Conservation (phyloP, 2,329 filamentous ascomycete species). For the Alternaria atra region DNA sequence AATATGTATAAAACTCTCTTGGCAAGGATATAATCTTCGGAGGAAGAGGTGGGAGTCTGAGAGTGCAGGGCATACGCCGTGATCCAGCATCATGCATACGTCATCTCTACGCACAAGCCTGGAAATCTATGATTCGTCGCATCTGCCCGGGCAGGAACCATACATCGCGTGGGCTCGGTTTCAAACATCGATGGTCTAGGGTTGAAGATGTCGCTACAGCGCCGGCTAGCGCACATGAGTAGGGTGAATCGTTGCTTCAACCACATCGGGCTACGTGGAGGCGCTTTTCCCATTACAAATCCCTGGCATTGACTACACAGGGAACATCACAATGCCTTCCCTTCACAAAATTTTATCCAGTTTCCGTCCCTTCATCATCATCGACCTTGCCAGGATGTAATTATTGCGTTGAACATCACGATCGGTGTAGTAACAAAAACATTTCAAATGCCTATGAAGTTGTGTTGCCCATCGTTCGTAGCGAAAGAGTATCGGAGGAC, state of each 20-base stretch:
- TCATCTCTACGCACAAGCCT: not conserved
- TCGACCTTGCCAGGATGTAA: no score
- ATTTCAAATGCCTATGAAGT: no score
- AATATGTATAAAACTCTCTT: not conserved
- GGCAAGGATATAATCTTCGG: not conserved
- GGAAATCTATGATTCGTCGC: not conserved
- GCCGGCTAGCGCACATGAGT: not conserved
- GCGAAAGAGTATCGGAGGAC: no score
- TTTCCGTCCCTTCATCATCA: no score
- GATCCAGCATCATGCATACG: slow-evolving; percentile 4
- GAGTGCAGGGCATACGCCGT: not conserved
- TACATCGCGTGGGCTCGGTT: not conserved
- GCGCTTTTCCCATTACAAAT: not conserved
- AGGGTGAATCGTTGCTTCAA: not conserved
- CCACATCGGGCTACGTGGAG: not conserved
- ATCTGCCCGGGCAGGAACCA: not conserved
- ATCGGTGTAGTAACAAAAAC: no score
- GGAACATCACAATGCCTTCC: not conserved
- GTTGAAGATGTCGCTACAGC: not conserved
- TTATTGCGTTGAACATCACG: no score
- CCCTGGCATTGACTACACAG: no score
- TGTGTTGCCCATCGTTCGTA: no score
- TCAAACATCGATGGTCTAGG: not conserved
- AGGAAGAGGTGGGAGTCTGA: not conserved
- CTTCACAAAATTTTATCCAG: no score